Conservation (phyloP, 371 early-diverging fungal genomes). For the Nosema muscidifuracis region DNA sequence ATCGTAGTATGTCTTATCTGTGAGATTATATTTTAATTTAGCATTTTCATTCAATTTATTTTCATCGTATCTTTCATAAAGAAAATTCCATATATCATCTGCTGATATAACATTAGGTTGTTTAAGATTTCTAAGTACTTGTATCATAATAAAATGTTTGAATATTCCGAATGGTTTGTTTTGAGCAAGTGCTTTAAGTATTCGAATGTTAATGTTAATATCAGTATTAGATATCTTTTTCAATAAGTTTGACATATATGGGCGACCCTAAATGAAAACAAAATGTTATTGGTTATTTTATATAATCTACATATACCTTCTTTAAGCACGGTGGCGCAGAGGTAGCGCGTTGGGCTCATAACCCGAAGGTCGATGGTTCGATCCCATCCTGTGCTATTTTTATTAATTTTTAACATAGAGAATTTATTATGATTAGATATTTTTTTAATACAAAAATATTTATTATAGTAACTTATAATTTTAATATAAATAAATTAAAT, state of each 20-base stretch:
- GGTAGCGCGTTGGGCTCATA: constrained; percentile 66
- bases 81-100: constrained; percentile 59
- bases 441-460: too few relatives aligned
- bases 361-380: constrained; percentile 65
- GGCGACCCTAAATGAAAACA: too few relatives aligned
- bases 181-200: constrained; percentile 59
- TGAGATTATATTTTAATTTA: background rate
- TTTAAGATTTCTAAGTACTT: constrained; percentile 56
- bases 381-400: constrained; percentile 63
- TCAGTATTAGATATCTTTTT: constrained; percentile 54
- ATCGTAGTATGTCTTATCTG: too few relatives aligned
- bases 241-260: background rate
- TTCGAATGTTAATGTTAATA: constrained; percentile 58
- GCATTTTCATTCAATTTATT: constrained; percentile 16
- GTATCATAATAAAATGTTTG: constrained; percentile 57
- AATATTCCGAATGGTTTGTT: constrained; percentile 49
- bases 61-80: constrained; percentile 37
- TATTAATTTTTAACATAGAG: too few relatives aligned
- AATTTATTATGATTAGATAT: too few relatives aligned
- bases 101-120: constrained; percentile 60
- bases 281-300: too few relatives aligned
- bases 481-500: too few relatives aligned
- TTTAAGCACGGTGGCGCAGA: constrained; percentile 64
- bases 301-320: background rate
- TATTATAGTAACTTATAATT: too few relatives aligned